These are phyloP conservation scores for Cajanus cajan DNA, from an alignment of 306 rosid genomes.

Conservation along the genomic window DNA sequence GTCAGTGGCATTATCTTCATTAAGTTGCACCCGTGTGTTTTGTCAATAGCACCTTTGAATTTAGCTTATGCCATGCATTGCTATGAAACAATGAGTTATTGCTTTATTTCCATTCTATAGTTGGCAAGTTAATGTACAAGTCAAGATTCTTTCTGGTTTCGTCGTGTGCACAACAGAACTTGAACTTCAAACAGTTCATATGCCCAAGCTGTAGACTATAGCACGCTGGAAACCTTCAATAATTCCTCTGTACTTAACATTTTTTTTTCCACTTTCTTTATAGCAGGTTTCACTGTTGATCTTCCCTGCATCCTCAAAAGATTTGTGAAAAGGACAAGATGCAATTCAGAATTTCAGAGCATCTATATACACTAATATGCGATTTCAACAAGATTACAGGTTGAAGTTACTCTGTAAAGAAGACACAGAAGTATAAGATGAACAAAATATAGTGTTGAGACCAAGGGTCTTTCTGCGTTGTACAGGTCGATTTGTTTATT, in stretches of 20 bases:
- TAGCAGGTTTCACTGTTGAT: conserved; percentile 46
- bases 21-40: conserved; percentile 13
- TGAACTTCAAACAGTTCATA: neutral
- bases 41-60: conserved; percentile 12
- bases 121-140: neutral
- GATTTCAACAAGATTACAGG: conserved; percentile 45
- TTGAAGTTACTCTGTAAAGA: conserved; percentile 61
- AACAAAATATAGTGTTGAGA: conserved; percentile 36
- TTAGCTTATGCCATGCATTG: conserved; percentile 17
- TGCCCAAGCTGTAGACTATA: conserved; percentile 8
- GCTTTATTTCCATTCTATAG: conserved; percentile 5
- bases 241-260: neutral
- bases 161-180: conserved; percentile 19
- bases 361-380: conserved; percentile 32
- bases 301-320: conserved; percentile 34
- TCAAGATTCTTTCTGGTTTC: conserved; percentile 14
- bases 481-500: conserved; percentile 63
- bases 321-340: conserved; percentile 30
- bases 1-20: conserved; percentile 43
- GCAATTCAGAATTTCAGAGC: conserved; percentile 31
- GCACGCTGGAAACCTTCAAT: neutral
- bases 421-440: conserved; percentile 48
- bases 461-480: conserved; percentile 46
- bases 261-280: conserved; percentile 14
- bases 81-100: neutral